These are phyloP conservation scores for Mallotus japonicus DNA, from an alignment of 441 rosid genomes.

Conservation along the genomic window DNA sequence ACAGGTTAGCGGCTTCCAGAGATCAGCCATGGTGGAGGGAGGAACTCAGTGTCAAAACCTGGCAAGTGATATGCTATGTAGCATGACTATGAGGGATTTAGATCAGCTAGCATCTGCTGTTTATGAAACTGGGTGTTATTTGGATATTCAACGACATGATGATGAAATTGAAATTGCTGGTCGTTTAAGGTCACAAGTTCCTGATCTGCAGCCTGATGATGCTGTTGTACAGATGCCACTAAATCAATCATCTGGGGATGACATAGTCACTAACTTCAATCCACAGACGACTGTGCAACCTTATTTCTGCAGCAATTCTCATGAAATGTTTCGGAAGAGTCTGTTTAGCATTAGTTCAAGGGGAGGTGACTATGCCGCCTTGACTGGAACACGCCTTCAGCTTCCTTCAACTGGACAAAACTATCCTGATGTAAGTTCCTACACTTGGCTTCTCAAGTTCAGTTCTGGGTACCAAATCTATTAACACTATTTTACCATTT, in stretches of 20 bases:
- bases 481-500: background rate
- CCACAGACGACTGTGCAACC: too few relatives aligned
- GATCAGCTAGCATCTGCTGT: background rate
- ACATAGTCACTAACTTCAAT: background rate
- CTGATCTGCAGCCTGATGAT: too few relatives aligned
- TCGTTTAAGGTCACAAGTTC: too few relatives aligned
- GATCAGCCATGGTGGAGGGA: background rate
- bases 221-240: background rate
- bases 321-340: background rate
- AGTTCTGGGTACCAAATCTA: background rate
- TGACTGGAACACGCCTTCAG: background rate
- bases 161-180: background rate
- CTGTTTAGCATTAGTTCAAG: background rate
- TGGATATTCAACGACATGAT: background rate
- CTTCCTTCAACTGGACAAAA: background rate
- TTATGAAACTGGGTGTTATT: background rate
- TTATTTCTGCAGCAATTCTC: too few relatives aligned
- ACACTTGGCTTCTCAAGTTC: background rate
- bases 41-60: background rate
- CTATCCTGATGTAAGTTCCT: slow-evolving; percentile 1
- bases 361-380: background rate
- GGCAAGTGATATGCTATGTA: background rate
- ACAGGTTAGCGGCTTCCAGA: too few relatives aligned
- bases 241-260: background rate
- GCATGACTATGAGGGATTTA: background rate